Conservation (phyloP, 129 eudicot genomes). For the Tagetes erecta region DNA sequence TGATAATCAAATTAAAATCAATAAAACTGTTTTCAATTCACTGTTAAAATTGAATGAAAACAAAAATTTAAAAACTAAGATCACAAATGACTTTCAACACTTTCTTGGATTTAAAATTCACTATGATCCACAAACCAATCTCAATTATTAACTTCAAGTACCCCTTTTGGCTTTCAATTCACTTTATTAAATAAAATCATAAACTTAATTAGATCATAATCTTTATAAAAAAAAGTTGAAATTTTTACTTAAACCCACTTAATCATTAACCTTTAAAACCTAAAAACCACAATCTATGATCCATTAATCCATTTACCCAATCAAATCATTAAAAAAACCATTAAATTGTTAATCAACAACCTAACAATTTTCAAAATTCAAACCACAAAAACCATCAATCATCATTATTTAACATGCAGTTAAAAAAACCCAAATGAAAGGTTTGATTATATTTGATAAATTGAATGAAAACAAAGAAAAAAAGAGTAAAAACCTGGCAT, state of each 20-base stretch:
- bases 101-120: neutral
- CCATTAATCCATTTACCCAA: neutral
- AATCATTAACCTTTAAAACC: neutral
- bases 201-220: neutral
- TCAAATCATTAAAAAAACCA: neutral
- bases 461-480: neutral
- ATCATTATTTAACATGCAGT: neutral
- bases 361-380: neutral
- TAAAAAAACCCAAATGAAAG: neutral
- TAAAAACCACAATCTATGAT: neutral
- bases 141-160: neutral
- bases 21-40: neutral
- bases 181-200: neutral
- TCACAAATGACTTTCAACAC: neutral
- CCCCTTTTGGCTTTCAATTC: neutral
- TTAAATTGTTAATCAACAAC: neutral
- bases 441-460: neutral
- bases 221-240: neutral
- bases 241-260: neutral
- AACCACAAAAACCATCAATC: neutral
- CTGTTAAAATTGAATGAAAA: neutral
- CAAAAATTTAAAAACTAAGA: neutral
- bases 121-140: neutral
- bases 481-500: conserved; percentile 27
- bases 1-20: neutral